Evolutionary conservation across 73 alveolate genomes (phyloP).

Genomic region (Effrenium voratum): DNA sequence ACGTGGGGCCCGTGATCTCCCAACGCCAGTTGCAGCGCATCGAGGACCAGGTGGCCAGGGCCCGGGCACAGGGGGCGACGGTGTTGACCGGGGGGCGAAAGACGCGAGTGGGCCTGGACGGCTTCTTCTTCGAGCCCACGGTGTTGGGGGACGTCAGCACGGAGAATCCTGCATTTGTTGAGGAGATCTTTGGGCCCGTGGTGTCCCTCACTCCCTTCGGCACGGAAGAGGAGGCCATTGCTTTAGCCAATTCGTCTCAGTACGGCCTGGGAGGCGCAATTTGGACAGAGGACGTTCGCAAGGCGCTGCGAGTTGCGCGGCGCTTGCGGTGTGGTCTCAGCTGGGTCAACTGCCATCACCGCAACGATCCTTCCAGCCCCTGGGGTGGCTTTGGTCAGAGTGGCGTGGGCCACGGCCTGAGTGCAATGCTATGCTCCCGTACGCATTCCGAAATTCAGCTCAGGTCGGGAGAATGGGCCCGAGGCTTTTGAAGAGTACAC

Average conservation of each 20-base stretch:
- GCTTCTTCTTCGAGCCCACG: slow-evolving; percentile 96
- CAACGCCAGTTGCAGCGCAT: slow-evolving; percentile 51
- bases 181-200: slow-evolving; percentile 97
- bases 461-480: slow-evolving; percentile 81
- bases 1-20: slow-evolving; percentile 96
- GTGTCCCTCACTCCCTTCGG: slow-evolving; percentile 95
- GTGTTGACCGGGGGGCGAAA: background rate
- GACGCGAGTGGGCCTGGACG: slow-evolving; percentile 10
- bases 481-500: slow-evolving; percentile 92
- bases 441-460: background rate
- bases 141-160: slow-evolving; percentile 95
- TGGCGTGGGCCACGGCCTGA: slow-evolving; percentile 46
- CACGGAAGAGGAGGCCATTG: slow-evolving; percentile 96
- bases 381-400: slow-evolving; percentile 94
- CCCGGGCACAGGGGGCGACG: slow-evolving; percentile 95
- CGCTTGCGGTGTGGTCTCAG: slow-evolving; percentile 95
- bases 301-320: slow-evolving; percentile 94
- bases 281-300: slow-evolving; percentile 95
- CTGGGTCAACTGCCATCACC: slow-evolving; percentile 94
- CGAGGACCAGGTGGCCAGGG: slow-evolving; percentile 94
- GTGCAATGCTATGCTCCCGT: background rate
- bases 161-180: slow-evolving; percentile 95
- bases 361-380: slow-evolving; percentile 94
- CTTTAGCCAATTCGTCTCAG: slow-evolving; percentile 96
- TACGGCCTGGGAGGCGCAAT: slow-evolving; percentile 96